A percentile compares a stretch with the other conserved stretches of the same genome.
phyloP scores from a whole-genome alignment of 495 filamentous ascomycete species.

The Xylaria castorea region DNA sequence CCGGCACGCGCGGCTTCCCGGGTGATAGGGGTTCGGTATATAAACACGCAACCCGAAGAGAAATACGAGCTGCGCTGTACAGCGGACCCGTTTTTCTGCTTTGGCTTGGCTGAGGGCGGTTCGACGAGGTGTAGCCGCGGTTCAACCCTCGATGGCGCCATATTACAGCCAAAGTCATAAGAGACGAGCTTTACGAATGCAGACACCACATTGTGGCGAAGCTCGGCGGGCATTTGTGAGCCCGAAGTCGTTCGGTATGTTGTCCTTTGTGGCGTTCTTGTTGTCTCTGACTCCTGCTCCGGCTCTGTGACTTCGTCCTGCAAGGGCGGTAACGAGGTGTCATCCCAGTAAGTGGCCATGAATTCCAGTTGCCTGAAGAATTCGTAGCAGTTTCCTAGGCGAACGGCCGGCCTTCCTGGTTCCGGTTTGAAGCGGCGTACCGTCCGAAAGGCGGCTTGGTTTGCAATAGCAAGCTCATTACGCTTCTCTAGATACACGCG shows the following conservation, averaged over 20 bases:
- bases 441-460: constrained; percentile 58
- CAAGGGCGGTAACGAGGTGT: constrained; percentile 50
- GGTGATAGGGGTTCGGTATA: constrained; percentile 72
- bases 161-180: constrained; percentile 81
- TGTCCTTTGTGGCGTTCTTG: constrained; percentile 29
- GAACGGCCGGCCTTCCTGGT: constrained; percentile 52
- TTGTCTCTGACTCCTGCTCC: constrained; percentile 28
- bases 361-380: constrained; percentile 63
- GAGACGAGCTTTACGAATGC: constrained; percentile 79
- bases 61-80: constrained; percentile 56
- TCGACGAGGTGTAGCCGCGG: constrained; percentile 64
- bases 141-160: constrained; percentile 65
- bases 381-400: constrained; percentile 63
- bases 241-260: constrained; percentile 65
- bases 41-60: constrained; percentile 58
- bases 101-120: constrained; percentile 38
- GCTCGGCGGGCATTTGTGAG: constrained; percentile 75
- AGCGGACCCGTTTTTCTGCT: constrained; percentile 51
- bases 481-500: constrained; percentile 59
- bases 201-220: constrained; percentile 71
- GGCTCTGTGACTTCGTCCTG: constrained; percentile 18
- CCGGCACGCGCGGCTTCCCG: constrained; percentile 73
- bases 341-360: constrained; percentile 59
- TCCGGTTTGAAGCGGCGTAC: constrained; percentile 57
- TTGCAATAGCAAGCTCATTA: constrained; percentile 57